Percentiles rank a stretch among this genome's conserved stretches.
phyloP scores from a whole-genome alignment of 2,329 filamentous ascomycete genomes.

The Mycosphaerelloides madeirae region DNA sequence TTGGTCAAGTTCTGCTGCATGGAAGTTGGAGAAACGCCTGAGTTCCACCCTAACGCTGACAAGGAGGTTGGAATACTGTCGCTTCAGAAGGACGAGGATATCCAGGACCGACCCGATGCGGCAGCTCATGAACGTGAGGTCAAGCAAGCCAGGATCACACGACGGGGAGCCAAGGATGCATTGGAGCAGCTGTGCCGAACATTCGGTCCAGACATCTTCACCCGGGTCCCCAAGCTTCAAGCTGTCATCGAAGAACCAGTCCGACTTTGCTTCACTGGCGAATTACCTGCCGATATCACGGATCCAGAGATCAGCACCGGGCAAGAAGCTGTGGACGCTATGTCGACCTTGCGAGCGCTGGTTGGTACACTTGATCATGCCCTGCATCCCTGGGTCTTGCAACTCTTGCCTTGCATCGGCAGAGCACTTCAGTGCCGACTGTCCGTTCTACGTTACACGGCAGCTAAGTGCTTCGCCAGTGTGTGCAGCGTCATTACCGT shows the following conservation, averaged over 20 bases:
- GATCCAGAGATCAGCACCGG: constrained; percentile 72
- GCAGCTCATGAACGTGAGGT: constrained; percentile 86
- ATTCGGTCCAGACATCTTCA: constrained; percentile 73
- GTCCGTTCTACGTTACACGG: constrained; percentile 92
- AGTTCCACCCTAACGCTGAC: constrained; percentile 77
- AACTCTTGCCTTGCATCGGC: constrained; percentile 78
- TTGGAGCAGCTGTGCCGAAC: constrained; percentile 78
- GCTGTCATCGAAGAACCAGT: constrained; percentile 79
- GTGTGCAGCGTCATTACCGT: constrained; percentile 95
- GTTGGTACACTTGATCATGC: constrained; percentile 79
- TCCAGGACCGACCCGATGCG: constrained; percentile 85
- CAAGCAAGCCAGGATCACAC: constrained; percentile 80
- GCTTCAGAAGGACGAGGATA: constrained; percentile 93
- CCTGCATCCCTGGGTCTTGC: constrained; percentile 74
- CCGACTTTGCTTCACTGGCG: constrained; percentile 63
- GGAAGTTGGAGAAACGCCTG: constrained; percentile 94
- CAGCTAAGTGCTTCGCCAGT: constrained; percentile 94
- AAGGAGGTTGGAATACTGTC: constrained; percentile 82
- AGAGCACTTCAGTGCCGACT: constrained; percentile 82
- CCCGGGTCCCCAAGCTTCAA: constrained; percentile 77
- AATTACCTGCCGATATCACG: constrained; percentile 65
- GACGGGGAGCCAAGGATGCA: constrained; percentile 89
- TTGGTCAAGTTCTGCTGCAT: constrained; percentile 96
- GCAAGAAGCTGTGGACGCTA: constrained; percentile 87
- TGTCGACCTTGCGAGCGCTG: constrained; percentile 88